A percentile compares a stretch with the other conserved stretches of the same genome.
Evolutionary conservation across 2,329 filamentous ascomycete species (phyloP).

Genomic region (Paramyrothecium roridum): DNA sequence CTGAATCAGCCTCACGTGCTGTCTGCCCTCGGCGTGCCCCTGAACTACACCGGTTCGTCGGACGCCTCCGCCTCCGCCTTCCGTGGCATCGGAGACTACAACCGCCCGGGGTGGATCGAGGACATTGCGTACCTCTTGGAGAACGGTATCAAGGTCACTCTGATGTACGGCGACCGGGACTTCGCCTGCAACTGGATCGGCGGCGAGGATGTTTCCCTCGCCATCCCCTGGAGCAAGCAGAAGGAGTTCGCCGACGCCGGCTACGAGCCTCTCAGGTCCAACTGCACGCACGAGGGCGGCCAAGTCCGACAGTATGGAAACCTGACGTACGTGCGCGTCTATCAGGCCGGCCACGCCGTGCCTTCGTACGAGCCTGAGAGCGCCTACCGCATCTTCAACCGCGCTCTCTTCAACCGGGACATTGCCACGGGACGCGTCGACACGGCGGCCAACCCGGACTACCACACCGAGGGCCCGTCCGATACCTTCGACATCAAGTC

Average conservation of each 20-base stretch:
- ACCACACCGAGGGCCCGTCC: slow-evolving; percentile 13
- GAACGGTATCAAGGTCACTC: slow-evolving; percentile 59
- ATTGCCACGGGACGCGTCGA: slow-evolving; percentile 15
- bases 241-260: slow-evolving; percentile 48
- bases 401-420: slow-evolving; percentile 12
- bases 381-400: slow-evolving; percentile 2
- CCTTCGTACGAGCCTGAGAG: slow-evolving; percentile 34
- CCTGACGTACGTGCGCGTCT: slow-evolving; percentile 55
- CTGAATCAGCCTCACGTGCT: slow-evolving; percentile 11
- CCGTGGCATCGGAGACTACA: slow-evolving; percentile 7
- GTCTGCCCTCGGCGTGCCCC: slow-evolving; percentile 4
- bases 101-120: slow-evolving; percentile 15
- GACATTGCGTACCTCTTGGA: slow-evolving; percentile 55
- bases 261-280: slow-evolving; percentile 60
- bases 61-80: slow-evolving; percentile 8
- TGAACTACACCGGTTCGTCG: slow-evolving; percentile 8
- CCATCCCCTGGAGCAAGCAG: slow-evolving; percentile 37
- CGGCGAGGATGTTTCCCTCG: slow-evolving; percentile 41
- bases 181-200: slow-evolving; percentile 59
- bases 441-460: slow-evolving; percentile 9
- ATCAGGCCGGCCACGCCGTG: slow-evolving; percentile 55
- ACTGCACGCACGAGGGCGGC: slow-evolving; percentile 57
- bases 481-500: slow-evolving; percentile 12
- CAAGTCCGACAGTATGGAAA: slow-evolving; percentile 67
- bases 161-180: slow-evolving; percentile 57